A percentile compares a stretch with the other conserved stretches of the same genome.
phyloP scores from a whole-genome alignment of 805 yeast genomes.

The Candida railenensis region DNA sequence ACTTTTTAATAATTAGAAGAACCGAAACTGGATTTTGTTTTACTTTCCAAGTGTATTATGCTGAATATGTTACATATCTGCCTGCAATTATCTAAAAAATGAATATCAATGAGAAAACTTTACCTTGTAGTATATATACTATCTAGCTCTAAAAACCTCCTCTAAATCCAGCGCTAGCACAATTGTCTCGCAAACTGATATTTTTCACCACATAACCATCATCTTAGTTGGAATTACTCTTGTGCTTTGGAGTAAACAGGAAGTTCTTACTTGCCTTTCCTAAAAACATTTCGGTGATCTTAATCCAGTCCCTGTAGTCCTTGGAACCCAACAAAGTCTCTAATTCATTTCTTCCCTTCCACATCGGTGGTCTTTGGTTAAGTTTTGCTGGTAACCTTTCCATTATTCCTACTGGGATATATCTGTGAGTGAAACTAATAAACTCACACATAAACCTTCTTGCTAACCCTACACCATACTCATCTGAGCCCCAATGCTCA shows the following conservation, averaged over 20 bases:
- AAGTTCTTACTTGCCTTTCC: constrained; percentile 81
- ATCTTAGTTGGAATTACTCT: constrained; percentile 73
- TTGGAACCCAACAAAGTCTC: constrained; percentile 86
- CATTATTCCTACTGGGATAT: constrained; percentile 89
- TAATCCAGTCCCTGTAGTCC: constrained; percentile 93
- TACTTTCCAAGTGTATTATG: no score
- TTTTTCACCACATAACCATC: background rate
- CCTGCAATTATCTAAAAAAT: no score
- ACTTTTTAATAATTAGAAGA: no score
- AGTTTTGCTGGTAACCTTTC: constrained; percentile 85
- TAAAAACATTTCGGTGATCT: constrained; percentile 89
- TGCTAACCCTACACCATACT: constrained; percentile 83
- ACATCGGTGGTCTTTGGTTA: constrained; percentile 90
- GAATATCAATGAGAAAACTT: no score
- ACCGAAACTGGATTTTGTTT: no score
- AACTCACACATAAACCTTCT: constrained; percentile 94
- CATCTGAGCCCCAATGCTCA: constrained; percentile 98
- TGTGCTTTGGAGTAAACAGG: constrained; percentile 88
- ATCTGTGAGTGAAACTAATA: constrained; percentile 89
- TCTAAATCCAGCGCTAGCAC: background rate
- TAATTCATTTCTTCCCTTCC: constrained; percentile 90
- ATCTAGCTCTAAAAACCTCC: no score
- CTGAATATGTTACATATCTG: no score
- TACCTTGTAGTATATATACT: no score
- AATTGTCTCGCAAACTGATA: background rate